Percentiles rank a stretch among this genome's conserved stretches.
Evolutionary conservation across 83 land plant species (phyloP).

Genomic region (Larix sibirica): DNA sequence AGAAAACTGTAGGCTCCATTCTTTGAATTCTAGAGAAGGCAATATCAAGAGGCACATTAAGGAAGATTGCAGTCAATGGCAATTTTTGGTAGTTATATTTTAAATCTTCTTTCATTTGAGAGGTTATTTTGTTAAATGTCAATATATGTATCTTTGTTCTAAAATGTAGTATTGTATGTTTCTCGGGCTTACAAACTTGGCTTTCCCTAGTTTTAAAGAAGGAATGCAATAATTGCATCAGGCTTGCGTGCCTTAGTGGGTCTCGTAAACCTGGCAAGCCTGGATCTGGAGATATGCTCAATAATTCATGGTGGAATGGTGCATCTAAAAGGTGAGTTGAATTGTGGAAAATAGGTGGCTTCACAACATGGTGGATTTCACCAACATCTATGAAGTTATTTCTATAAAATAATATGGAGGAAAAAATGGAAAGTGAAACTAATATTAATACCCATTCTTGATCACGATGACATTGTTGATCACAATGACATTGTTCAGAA

Average conservation of each 20-base stretch:
- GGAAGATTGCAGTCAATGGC: background rate
- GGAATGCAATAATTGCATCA: conserved; percentile 61
- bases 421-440: no score
- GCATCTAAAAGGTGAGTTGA: conserved; percentile 70
- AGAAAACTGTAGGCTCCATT: background rate
- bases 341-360: no score
- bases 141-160: background rate
- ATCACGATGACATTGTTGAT: no score
- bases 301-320: conserved; percentile 90
- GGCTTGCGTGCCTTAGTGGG: conserved; percentile 73
- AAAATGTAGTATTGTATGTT: conserved; percentile 9
- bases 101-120: background rate
- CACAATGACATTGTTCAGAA: no score
- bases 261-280: conserved; percentile 63
- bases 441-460: no score
- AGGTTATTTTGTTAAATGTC: background rate
- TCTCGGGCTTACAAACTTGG: conserved; percentile 74
- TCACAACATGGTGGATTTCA: no score
- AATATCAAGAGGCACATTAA: background rate
- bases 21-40: background rate
- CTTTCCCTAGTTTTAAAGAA: conserved; percentile 81
- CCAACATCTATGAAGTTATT: no score
- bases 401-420: no score
- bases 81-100: background rate
- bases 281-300: conserved; percentile 90